Conservation (phyloP, 1,284 basidiomycete species). For the Ceratobasidium sp. region DNA sequence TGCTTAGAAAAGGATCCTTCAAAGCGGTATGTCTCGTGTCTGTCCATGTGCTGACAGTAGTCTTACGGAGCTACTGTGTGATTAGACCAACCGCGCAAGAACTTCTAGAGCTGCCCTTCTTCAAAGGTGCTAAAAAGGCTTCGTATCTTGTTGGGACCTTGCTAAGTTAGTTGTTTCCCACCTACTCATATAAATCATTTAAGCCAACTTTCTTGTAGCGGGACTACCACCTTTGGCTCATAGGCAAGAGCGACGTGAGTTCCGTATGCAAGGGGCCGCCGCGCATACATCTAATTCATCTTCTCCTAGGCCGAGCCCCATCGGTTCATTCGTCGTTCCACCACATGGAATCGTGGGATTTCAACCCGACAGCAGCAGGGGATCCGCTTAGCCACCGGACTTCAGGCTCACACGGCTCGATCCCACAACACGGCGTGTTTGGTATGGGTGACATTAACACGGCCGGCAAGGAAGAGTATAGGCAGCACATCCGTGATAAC, state of each 20-base stretch:
- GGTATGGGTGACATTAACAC: conserved; percentile 31
- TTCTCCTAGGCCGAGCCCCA: conserved; percentile 5
- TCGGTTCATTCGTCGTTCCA: conserved; percentile 23
- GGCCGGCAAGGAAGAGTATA: conserved; percentile 12
- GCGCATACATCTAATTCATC: neutral
- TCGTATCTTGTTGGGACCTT: conserved; percentile 77
- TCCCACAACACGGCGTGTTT: conserved; percentile 21
- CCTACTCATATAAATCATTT: conserved; percentile 9
- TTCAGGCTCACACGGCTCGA: conserved; percentile 12
- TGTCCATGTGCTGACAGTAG: conserved; percentile 2
- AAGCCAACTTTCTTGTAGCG: conserved; percentile 50
- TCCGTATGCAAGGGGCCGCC: neutral
- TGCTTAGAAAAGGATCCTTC: conserved; percentile 86
- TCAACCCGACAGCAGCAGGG: conserved; percentile 4
- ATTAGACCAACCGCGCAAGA: conserved; percentile 77
- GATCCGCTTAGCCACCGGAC: neutral
- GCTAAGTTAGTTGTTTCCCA: conserved; percentile 61
- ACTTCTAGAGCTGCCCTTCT: conserved; percentile 82
- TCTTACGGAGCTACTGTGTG: neutral
- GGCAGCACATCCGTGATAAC: conserved; percentile 11
- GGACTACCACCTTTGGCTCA: conserved; percentile 74
- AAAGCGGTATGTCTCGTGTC: conserved; percentile 61
- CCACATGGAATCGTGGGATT: conserved; percentile 35
- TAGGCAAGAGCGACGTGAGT: conserved; percentile 70
- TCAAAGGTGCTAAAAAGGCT: conserved; percentile 79